phyloP scores from a whole-genome alignment of 345 rosid species.

The Nasturtium officinale region DNA sequence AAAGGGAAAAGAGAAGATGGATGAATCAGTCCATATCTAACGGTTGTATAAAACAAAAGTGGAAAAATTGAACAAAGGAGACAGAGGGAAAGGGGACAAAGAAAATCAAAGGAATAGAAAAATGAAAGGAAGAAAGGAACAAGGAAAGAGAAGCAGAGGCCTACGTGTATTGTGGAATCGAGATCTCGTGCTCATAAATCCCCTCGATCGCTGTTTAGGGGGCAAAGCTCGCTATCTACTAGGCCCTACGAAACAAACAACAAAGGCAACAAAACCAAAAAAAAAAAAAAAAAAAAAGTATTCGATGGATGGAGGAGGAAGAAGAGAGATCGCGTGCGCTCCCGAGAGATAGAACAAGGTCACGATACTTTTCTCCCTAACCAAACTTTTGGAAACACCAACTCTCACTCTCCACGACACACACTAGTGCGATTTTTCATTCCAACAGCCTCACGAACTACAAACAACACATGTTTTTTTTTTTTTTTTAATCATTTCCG shows the following conservation, averaged over 20 bases:
- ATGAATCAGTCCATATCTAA: neutral
- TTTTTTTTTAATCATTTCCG: no score
- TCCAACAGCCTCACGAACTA: no score
- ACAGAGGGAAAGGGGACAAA: conserved; percentile 28
- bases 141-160: conserved; percentile 34
- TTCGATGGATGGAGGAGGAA: conserved; percentile 25
- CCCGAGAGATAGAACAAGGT: conserved; percentile 36
- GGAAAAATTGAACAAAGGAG: conserved; percentile 9
- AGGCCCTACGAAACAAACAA: conserved; percentile 44
- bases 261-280: no score
- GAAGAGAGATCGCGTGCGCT: conserved; percentile 24
- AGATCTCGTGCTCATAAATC: conserved; percentile 88
- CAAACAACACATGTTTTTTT: no score
- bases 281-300: neutral
- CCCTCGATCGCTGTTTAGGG: conserved; percentile 43
- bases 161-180: conserved; percentile 56
- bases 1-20: neutral
- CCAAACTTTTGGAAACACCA: no score
- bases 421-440: no score
- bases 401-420: no score
- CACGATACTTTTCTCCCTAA: conserved; percentile 45
- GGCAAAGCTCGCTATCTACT: conserved; percentile 42
- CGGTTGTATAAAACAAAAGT: conserved; percentile 1
- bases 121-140: conserved; percentile 32
- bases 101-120: conserved; percentile 27